Conservation (phyloP, 108 stramenopile species). For the Cylindrotheca fusiformis region DNA sequence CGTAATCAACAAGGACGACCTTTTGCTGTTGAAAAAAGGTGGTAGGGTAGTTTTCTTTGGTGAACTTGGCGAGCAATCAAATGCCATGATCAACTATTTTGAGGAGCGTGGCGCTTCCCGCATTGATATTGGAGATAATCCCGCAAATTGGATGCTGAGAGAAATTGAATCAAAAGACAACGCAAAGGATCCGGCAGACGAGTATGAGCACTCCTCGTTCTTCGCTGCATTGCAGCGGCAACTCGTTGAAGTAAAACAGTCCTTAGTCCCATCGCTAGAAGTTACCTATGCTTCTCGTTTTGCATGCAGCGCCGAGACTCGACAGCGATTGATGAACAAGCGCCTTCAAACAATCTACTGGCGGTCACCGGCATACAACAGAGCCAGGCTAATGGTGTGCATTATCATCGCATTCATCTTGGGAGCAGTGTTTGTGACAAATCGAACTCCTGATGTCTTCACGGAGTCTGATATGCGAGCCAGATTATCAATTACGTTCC, state of each 20-base stretch:
- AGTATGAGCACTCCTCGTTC: slow-evolving; percentile 22
- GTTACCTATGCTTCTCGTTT: slow-evolving; percentile 35
- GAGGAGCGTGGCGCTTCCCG: slow-evolving; percentile 48
- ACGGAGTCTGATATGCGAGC: slow-evolving; percentile 39
- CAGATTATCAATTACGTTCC: slow-evolving; percentile 34
- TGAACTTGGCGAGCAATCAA: slow-evolving; percentile 53
- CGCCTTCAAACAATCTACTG: slow-evolving; percentile 57
- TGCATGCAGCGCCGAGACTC: slow-evolving; percentile 31
- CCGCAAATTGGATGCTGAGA: slow-evolving; percentile 71
- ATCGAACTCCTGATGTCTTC: slow-evolving; percentile 18
- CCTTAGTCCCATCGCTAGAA: slow-evolving; percentile 27
- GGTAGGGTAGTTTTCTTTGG: slow-evolving; percentile 65
- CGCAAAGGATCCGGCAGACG: slow-evolving; percentile 40
- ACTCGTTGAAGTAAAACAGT: slow-evolving; percentile 4
- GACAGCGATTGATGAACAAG: slow-evolving; percentile 32
- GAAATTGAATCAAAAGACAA: slow-evolving; percentile 24
- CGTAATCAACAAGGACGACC: slow-evolving; percentile 23
- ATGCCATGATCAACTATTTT: slow-evolving; percentile 55
- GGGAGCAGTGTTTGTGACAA: slow-evolving; percentile 52
- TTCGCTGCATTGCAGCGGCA: slow-evolving; percentile 10
- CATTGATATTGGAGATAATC: slow-evolving; percentile 70
- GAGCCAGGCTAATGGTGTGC: slow-evolving; percentile 51
- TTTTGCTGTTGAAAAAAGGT: slow-evolving; percentile 30
- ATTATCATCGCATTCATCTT: slow-evolving; percentile 58
- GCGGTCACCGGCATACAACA: slow-evolving; percentile 77